Conservation (phyloP, 2,329 filamentous ascomycete genomes). For the Aspergillus sp. region DNA sequence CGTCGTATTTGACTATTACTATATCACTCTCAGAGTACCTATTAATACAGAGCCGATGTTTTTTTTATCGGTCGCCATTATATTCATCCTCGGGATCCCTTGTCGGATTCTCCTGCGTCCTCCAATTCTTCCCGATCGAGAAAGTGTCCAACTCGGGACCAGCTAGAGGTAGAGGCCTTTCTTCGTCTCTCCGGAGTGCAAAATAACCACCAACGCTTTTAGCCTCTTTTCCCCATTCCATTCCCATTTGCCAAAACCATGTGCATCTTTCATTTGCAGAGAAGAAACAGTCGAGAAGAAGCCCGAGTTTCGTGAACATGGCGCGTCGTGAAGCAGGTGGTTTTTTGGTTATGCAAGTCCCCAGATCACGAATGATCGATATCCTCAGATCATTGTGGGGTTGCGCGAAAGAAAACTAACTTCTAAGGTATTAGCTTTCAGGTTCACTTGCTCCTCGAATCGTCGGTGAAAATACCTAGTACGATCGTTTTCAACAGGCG, state of each 20-base stretch:
- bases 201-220: not conserved
- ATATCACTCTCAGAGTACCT: not conserved
- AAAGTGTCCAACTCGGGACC: not conserved
- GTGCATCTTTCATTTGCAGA: not conserved
- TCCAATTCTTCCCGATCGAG: not conserved
- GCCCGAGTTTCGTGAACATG: not conserved
- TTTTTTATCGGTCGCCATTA: not conserved
- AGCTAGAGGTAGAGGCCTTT: not conserved
- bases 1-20: not conserved
- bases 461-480: constrained; percentile 5
- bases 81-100: not conserved
- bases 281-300: not conserved
- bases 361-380: not conserved
- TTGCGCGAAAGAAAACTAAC: not conserved
- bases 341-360: not conserved
- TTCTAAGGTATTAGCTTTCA: not conserved
- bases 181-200: not conserved
- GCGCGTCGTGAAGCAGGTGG: not conserved
- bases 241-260: not conserved
- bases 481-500: constrained; percentile 17
- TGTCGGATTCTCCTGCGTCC: not conserved
- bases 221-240: not conserved
- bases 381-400: not conserved
- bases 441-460: not conserved
- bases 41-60: not conserved